Conservation (phyloP, 495 filamentous ascomycete species). For the Tuber magnatum region DNA sequence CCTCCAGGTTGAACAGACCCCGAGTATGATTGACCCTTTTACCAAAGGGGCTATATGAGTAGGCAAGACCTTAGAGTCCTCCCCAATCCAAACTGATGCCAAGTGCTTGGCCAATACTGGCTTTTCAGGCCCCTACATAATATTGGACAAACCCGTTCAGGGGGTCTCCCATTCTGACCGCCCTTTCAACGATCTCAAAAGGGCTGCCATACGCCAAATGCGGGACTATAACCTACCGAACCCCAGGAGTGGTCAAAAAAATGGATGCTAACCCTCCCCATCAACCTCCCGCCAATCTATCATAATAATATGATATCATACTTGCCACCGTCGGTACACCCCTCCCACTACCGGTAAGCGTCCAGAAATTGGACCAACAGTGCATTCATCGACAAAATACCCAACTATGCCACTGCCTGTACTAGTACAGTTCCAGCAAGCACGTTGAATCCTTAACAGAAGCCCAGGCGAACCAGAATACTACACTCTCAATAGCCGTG, state of each 20-base stretch:
- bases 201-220: not conserved
- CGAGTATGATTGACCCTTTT: not conserved
- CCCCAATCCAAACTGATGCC: not conserved
- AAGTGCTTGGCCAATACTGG: not conserved
- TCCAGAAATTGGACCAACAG: no score
- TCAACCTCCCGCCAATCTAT: no score
- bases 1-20: not conserved
- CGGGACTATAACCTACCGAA: not conserved
- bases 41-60: not conserved
- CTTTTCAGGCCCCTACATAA: not conserved
- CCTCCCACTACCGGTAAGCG: not conserved
- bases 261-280: no score
- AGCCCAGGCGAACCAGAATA: not conserved
- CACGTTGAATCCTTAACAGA: not conserved
- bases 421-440: no score
- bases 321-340: no score
- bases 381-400: not conserved
- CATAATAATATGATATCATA: no score
- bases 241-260: no score
- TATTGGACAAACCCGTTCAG: not conserved
- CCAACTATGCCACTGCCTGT: not conserved
- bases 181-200: not conserved
- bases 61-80: not conserved
- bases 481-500: not conserved
- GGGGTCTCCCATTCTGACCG: not conserved